Percentiles rank a stretch among this genome's conserved stretches.
phyloP scores from a whole-genome alignment of 2,329 filamentous ascomycete species.

The Epichloe sibirici region DNA sequence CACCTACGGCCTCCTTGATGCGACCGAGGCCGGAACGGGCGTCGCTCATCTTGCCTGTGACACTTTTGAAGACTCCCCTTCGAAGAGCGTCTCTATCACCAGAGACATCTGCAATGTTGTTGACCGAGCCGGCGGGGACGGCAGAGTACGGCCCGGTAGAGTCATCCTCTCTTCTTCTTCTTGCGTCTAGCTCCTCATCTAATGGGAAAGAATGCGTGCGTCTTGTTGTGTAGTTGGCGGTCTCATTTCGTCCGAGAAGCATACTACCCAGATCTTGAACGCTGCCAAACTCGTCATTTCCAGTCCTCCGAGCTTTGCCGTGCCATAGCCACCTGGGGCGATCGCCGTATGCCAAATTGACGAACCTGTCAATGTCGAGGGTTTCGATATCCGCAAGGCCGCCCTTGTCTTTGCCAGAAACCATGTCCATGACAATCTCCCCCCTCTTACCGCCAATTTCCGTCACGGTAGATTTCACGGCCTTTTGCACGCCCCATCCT shows the following conservation, averaged over 20 bases:
- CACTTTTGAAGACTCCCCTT: conserved; percentile 63
- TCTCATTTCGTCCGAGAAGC: conserved; percentile 44
- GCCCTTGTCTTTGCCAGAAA: conserved; percentile 73
- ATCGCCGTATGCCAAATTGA: conserved; percentile 66
- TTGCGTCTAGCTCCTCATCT: conserved; percentile 38
- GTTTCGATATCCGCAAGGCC: conserved; percentile 91
- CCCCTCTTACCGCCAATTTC: conserved; percentile 90
- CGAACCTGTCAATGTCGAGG: conserved; percentile 73
- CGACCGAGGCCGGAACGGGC: conserved; percentile 71
- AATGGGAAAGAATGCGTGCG: conserved; percentile 37
- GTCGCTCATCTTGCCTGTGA: conserved; percentile 67
- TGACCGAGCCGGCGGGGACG: conserved; percentile 31
- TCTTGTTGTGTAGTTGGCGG: conserved; percentile 26
- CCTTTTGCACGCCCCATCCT: conserved; percentile 82
- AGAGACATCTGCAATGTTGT: conserved; percentile 34
- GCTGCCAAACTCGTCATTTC: conserved; percentile 28
- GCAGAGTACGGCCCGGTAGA: conserved; percentile 29
- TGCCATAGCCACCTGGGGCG: conserved; percentile 90
- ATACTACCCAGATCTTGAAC: conserved; percentile 33
- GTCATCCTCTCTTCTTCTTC: conserved; percentile 33
- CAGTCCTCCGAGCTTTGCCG: conserved; percentile 66
- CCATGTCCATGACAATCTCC: conserved; percentile 96
- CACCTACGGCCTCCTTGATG: conserved; percentile 75
- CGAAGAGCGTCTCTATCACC: conserved; percentile 46
- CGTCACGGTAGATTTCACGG: conserved; percentile 88